Conservation (phyloP, 345 rosid genomes). For the Arabidopsis thaliana region DNA sequence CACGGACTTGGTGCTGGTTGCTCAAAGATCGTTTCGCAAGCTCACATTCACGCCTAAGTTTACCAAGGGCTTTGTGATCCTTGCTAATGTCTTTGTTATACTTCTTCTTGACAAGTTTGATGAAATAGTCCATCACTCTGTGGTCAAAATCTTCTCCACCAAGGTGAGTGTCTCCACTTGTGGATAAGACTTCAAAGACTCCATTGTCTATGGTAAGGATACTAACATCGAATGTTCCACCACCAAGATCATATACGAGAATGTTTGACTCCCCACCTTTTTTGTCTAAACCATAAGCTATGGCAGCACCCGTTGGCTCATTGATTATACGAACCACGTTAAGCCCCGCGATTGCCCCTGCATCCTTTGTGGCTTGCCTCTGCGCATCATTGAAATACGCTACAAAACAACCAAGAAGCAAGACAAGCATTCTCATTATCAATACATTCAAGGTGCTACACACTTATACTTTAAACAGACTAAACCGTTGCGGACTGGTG, state of each 20-base stretch:
- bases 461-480: not conserved
- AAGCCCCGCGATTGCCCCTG: conserved; percentile 55
- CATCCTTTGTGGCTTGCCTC: conserved; percentile 62
- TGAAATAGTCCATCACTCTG: conserved; percentile 59
- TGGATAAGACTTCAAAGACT: conserved; percentile 58
- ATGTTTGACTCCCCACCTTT: conserved; percentile 53
- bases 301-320: conserved; percentile 66
- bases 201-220: conserved; percentile 58
- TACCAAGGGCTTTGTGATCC: conserved; percentile 56
- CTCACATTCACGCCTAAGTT: conserved; percentile 61
- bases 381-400: conserved; percentile 61
- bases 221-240: conserved; percentile 64
- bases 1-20: conserved; percentile 54
- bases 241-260: conserved; percentile 62
- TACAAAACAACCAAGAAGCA: conserved; percentile 17
- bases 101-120: conserved; percentile 57
- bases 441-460: not conserved
- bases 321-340: conserved; percentile 61
- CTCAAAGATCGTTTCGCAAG: conserved; percentile 63
- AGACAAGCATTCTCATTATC: not conserved
- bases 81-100: conserved; percentile 53
- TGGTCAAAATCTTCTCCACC: conserved; percentile 69
- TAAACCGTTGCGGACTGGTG: not conserved
- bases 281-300: conserved; percentile 64
- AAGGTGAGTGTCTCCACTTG: conserved; percentile 61